These are phyloP conservation scores for Elsinoe australis DNA, from an alignment of 2,329 filamentous ascomycete species.

Conservation along the genomic window DNA sequence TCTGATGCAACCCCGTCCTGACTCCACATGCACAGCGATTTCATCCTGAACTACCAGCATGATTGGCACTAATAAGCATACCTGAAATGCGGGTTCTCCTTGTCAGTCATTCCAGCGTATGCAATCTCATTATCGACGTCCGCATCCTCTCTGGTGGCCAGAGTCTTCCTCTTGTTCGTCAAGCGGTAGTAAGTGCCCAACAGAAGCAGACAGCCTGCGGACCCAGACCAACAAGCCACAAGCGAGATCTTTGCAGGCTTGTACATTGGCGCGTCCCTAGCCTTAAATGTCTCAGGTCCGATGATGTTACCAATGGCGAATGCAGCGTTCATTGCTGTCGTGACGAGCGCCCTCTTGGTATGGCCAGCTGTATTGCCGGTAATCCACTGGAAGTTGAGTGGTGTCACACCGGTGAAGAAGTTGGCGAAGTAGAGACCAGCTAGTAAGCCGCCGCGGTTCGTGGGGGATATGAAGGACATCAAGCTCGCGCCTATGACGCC, in stretches of 20 bases:
- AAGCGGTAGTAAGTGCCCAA: background rate
- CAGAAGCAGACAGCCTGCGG: constrained; percentile 4
- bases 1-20: too few species aligned
- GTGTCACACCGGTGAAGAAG: constrained; percentile 27
- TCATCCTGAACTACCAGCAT: too few species aligned
- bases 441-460: constrained; percentile 36
- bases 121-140: constrained; percentile 4
- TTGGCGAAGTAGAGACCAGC: constrained; percentile 30
- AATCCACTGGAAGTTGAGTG: constrained; percentile 32
- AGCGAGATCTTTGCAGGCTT: constrained; percentile 35
- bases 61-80: constrained; percentile 18
- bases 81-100: constrained; percentile 19
- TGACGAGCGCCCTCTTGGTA: constrained; percentile 60
- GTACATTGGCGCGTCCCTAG: constrained; percentile 30
- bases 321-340: constrained; percentile 47
- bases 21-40: too few species aligned
- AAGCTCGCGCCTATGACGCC: constrained; percentile 19
- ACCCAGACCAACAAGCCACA: constrained; percentile 14
- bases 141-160: constrained; percentile 1
- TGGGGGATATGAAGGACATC: constrained; percentile 23
- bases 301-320: constrained; percentile 31
- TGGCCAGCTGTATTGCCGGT: constrained; percentile 58
- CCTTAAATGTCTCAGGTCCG: constrained; percentile 31
- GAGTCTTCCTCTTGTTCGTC: background rate
- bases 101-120: constrained; percentile 19